Evolutionary conservation across 106 monocot genomes (phyloP).

Genomic region (Phalaenopsis equestris): DNA sequence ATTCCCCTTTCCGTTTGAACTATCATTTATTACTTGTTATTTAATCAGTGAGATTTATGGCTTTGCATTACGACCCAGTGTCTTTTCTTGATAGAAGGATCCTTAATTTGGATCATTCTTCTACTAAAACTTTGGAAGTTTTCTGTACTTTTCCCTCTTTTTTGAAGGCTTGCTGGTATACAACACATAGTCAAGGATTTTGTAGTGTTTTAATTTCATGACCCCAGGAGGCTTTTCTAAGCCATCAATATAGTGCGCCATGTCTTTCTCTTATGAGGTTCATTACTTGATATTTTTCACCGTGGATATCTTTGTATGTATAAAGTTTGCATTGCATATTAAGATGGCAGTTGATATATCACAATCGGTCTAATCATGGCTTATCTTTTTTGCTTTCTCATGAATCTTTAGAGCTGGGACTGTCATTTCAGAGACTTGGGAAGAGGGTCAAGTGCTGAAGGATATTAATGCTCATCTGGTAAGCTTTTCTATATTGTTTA

Average conservation of each 20-base stretch:
- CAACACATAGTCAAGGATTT: neutral
- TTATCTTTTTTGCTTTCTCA: neutral
- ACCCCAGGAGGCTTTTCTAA: neutral
- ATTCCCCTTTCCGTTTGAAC: neutral
- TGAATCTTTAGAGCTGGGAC: constrained; percentile 73
- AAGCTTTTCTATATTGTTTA: constrained; percentile 15
- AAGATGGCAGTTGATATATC: neutral
- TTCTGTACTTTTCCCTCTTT: neutral
- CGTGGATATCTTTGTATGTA: neutral
- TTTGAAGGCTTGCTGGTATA: neutral
- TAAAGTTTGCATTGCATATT: neutral
- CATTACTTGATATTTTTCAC: neutral
- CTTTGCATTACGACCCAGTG: neutral
- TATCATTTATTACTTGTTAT: neutral
- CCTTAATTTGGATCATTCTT: neutral
- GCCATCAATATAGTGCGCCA: neutral
- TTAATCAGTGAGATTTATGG: neutral
- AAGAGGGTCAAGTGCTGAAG: constrained; percentile 91
- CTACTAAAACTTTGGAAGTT: neutral
- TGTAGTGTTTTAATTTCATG: neutral
- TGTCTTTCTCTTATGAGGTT: no score
- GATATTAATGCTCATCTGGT: constrained; percentile 89
- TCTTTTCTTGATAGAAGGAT: neutral
- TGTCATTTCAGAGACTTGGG: constrained; percentile 94
- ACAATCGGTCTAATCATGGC: neutral